phyloP scores from a whole-genome alignment of 2,329 filamentous ascomycete genomes.

The Pseudogymnoascus verrucosus region DNA sequence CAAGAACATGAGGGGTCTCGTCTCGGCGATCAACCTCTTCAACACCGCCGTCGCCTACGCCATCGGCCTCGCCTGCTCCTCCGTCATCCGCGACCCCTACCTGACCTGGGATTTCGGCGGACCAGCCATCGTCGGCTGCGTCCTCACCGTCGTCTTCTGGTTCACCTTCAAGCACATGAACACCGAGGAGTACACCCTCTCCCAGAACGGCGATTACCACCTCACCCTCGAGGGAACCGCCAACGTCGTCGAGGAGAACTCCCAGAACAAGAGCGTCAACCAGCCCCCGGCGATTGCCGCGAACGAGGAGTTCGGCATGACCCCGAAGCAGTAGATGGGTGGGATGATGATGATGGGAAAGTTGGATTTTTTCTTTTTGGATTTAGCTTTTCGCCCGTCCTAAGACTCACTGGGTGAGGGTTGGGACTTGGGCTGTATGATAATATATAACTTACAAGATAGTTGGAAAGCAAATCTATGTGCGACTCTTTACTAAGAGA shows the following conservation, averaged over 20 bases:
- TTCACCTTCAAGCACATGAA: conserved; percentile 41
- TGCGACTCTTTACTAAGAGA: no score
- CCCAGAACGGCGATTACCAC: conserved; percentile 42
- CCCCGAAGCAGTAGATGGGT: conserved; percentile 14
- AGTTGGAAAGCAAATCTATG: no score
- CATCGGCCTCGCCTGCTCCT: conserved; percentile 38
- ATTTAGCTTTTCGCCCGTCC: no score
- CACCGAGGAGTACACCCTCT: conserved; percentile 37
- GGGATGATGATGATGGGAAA: no score
- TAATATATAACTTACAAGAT: no score
- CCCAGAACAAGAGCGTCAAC: conserved; percentile 13
- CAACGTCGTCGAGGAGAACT: conserved; percentile 13
- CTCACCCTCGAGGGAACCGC: conserved; percentile 9
- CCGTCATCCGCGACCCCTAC: conserved; percentile 40
- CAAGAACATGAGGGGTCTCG: conserved; percentile 43
- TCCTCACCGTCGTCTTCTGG: conserved; percentile 39
- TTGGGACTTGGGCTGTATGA: no score
- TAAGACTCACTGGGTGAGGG: no score
- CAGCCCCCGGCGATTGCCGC: conserved; percentile 9
- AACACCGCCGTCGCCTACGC: conserved; percentile 38
- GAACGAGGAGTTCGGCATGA: conserved; percentile 15
- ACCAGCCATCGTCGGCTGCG: conserved; percentile 37
- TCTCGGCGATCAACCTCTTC: conserved; percentile 43
- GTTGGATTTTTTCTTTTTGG: no score
- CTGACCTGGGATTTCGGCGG: conserved; percentile 44